phyloP scores from a whole-genome alignment of 805 yeast genomes.

The Saccharomycopsis selenospora region DNA sequence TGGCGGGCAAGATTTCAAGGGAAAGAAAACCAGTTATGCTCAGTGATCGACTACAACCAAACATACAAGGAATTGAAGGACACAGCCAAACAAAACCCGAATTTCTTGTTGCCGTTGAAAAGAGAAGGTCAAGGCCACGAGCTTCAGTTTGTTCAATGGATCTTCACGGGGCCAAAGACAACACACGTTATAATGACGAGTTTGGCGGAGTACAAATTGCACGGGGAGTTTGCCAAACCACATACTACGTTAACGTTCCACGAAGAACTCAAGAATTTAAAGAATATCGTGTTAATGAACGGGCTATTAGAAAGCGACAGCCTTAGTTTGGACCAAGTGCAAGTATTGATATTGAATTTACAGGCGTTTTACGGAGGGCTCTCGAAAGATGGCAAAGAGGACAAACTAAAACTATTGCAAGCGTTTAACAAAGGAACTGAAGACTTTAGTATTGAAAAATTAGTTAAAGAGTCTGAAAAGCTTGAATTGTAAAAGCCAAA shows the following conservation, averaged over 20 bases:
- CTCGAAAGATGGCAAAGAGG: conserved; percentile 35
- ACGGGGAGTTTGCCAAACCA: conserved; percentile 87
- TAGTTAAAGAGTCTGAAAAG: conserved; percentile 62
- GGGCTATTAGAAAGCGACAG: conserved; percentile 73
- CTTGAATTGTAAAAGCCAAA: too few species aligned
- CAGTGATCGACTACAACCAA: conserved; percentile 52
- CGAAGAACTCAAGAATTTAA: conserved; percentile 56
- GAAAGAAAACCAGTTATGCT: conserved; percentile 54
- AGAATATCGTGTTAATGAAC: conserved; percentile 73
- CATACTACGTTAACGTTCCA: conserved; percentile 89
- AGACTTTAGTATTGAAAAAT: conserved; percentile 56
- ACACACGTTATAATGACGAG: conserved; percentile 88
- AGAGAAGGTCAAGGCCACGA: conserved; percentile 55
- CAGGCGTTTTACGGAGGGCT: conserved; percentile 80
- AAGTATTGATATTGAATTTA: conserved; percentile 61
- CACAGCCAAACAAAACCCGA: conserved; percentile 67
- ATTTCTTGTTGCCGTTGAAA: conserved; percentile 87
- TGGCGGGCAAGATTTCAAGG: conserved; percentile 84
- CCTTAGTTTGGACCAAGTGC: conserved; percentile 55
- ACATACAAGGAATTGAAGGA: conserved; percentile 42
- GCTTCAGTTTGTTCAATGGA: conserved; percentile 92
- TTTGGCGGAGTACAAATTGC: conserved; percentile 84
- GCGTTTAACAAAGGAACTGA: conserved; percentile 66
- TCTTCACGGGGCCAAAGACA: conserved; percentile 74
- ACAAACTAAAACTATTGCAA: conserved; percentile 50